These are phyloP conservation scores for Starmera amethionina DNA, from an alignment of 805 yeast species.

Conservation along the genomic window DNA sequence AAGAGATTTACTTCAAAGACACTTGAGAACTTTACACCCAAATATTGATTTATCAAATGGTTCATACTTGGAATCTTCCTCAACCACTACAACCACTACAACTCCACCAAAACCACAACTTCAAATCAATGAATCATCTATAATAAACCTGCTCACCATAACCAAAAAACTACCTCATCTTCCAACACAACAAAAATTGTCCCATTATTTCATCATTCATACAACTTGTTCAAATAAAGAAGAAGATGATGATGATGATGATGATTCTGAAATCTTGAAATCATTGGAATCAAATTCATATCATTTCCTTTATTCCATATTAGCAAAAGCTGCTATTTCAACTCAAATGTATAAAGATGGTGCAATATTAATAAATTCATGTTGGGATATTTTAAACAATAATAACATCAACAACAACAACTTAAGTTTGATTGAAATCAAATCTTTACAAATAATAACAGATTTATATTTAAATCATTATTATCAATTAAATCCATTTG, in stretches of 20 bases:
- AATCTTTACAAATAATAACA: too few species aligned
- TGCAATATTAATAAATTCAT: conserved; percentile 28
- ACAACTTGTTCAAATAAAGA: too few species aligned
- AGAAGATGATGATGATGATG: too few species aligned
- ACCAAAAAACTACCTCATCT: conserved; percentile 16
- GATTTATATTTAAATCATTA: too few species aligned
- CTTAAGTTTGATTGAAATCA: too few species aligned
- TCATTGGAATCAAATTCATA: conserved; percentile 23
- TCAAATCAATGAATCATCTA: conserved; percentile 18
- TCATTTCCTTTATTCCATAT: conserved; percentile 28
- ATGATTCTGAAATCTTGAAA: too few species aligned
- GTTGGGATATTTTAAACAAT: conserved; percentile 30
- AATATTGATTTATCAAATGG: conserved; percentile 1
- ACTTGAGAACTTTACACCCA: conserved; percentile 67
- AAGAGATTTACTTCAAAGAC: conserved; percentile 68
- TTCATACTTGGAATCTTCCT: too few species aligned
- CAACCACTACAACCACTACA: background rate
- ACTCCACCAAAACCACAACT: conserved; percentile 4
- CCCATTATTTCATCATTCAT: conserved; percentile 8
- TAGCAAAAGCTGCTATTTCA: conserved; percentile 36
- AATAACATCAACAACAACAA: too few species aligned
- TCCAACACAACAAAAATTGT: conserved; percentile 11
- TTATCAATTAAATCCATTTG: too few species aligned
- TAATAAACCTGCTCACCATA: conserved; percentile 23
- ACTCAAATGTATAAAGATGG: conserved; percentile 25